phyloP scores from a whole-genome alignment of 169 alveolate species.

The Theileria parva region DNA sequence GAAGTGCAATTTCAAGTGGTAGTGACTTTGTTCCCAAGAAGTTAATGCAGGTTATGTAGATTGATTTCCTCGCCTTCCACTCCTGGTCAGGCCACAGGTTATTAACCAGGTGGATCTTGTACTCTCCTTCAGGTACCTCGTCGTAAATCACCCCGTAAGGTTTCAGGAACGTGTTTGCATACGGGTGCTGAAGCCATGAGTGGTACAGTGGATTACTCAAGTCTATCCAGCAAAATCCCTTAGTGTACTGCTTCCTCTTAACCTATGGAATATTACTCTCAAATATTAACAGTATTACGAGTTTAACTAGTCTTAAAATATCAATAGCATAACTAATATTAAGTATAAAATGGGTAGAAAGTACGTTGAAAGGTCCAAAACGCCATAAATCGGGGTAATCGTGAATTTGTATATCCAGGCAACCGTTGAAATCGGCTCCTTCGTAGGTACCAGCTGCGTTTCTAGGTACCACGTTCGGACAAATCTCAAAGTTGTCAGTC shows the following conservation, averaged over 20 bases:
- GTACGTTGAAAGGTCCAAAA: constrained; percentile 14
- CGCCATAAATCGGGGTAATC: constrained; percentile 17
- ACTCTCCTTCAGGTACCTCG: constrained; percentile 30
- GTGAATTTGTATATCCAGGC: constrained; percentile 12
- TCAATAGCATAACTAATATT: background rate
- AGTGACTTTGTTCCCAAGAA: constrained; percentile 42
- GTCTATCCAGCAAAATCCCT: constrained; percentile 62
- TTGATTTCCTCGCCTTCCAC: constrained; percentile 55
- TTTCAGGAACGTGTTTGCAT: constrained; percentile 40
- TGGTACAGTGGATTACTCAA: constrained; percentile 39
- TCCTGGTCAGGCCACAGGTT: constrained; percentile 59
- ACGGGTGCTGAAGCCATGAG: constrained; percentile 56
- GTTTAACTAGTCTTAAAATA: background rate
- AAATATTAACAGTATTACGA: background rate
- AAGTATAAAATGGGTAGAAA: background rate
- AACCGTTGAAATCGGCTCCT: constrained; percentile 6
- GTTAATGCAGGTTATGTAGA: constrained; percentile 41
- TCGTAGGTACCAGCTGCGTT: constrained; percentile 7
- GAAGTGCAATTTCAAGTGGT: constrained; percentile 35
- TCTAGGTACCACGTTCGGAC: constrained; percentile 16
- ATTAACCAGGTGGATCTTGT: constrained; percentile 43
- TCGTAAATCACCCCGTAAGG: constrained; percentile 59
- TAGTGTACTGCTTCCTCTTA: background rate
- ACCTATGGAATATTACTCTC: background rate
- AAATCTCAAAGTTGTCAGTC: constrained; percentile 61